phyloP scores from a whole-genome alignment of 352 stramenopile genomes.

The Plasmopara muralis region DNA sequence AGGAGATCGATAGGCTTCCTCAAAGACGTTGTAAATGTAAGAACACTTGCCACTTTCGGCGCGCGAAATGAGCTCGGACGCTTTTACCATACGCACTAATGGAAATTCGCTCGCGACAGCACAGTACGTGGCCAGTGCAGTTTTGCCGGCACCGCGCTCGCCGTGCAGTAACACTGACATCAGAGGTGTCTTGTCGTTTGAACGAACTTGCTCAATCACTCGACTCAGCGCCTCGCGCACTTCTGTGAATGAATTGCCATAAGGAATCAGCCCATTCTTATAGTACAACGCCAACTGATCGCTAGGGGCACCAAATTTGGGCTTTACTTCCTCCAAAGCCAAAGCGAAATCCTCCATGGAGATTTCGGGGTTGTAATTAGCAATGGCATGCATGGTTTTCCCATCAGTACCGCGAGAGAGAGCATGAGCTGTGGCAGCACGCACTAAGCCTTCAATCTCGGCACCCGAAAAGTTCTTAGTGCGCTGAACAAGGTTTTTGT shows the following conservation, averaged over 20 bases:
- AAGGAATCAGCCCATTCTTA: constrained; percentile 96
- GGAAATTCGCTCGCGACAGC: constrained; percentile 95
- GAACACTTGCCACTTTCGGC: constrained; percentile 92
- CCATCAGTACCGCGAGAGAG: constrained; percentile 76
- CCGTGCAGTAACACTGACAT: constrained; percentile 97
- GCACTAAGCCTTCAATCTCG: constrained; percentile 98
- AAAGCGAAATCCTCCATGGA: constrained; percentile 92
- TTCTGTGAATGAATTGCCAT: constrained; percentile 91
- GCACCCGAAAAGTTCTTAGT: constrained; percentile 99
- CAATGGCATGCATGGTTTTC: constrained; percentile 75
- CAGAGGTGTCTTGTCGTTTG: constrained; percentile 93
- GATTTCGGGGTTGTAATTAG: constrained; percentile 75
- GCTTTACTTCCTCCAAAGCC: constrained; percentile 93
- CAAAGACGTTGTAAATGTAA: constrained; percentile 92
- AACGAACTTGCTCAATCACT: constrained; percentile 93
- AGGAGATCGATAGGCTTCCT: constrained; percentile 97
- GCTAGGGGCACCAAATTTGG: constrained; percentile 94
- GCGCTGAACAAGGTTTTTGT: constrained; percentile 89
- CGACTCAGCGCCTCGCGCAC: constrained; percentile 88
- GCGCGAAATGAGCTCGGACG: constrained; percentile 96
- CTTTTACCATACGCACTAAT: constrained; percentile 96
- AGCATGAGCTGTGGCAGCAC: constrained; percentile 85
- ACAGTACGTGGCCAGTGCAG: constrained; percentile 94
- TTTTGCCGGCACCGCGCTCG: constrained; percentile 92
- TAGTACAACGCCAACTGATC: constrained; percentile 93